Evolutionary conservation across 163 green algal genomes (phyloP).

Genomic region (Chlorella variabilis): DNA sequence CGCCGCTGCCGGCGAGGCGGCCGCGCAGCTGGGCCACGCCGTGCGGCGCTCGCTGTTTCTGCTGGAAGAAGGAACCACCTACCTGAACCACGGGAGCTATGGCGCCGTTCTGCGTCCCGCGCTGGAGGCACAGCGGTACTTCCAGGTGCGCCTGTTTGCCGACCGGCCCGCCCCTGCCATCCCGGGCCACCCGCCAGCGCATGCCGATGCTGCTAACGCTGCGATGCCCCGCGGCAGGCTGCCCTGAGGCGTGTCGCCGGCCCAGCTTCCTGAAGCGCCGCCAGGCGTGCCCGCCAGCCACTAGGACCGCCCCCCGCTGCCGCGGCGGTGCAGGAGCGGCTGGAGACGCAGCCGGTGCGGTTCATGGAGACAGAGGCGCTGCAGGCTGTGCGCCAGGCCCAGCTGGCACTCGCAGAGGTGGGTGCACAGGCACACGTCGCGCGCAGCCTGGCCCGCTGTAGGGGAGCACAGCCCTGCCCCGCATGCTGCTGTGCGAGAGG

Average conservation of each 20-base stretch:
- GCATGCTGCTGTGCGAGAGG: too few species aligned
- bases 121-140: constrained; percentile 58
- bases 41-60: constrained; percentile 50
- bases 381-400: constrained; percentile 27
- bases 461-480: too few species aligned
- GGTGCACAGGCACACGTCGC: neutral
- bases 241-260: too few species aligned
- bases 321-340: constrained; percentile 24
- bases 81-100: constrained; percentile 77
- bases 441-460: too few species aligned
- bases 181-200: too few species aligned
- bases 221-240: too few species aligned
- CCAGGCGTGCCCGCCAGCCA: too few species aligned
- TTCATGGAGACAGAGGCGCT: constrained; percentile 69
- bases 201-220: too few species aligned
- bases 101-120: constrained; percentile 62
- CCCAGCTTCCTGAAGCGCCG: too few species aligned
- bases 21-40: neutral
- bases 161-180: too few species aligned
- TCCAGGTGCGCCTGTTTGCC: constrained; percentile 18
- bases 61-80: constrained; percentile 51
- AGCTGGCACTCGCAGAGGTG: constrained; percentile 12
- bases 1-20: neutral
- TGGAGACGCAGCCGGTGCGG: constrained; percentile 41
- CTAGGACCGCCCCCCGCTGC: too few species aligned